Evolutionary conservation across 306 rosid genomes (phyloP).

Genomic region (Cucurbita maxima): DNA sequence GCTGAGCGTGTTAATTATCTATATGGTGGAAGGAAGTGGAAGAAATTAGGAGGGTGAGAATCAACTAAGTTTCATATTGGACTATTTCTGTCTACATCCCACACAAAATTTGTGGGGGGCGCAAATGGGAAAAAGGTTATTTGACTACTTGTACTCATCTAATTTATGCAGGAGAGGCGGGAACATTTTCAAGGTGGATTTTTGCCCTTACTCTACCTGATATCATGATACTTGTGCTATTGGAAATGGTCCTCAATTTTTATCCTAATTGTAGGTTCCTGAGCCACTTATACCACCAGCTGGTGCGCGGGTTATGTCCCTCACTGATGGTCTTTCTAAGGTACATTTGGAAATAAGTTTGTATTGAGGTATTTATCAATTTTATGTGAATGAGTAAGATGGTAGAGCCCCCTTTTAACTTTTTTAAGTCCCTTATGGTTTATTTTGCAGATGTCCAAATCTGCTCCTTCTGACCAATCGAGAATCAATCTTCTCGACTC

Average conservation of each 20-base stretch:
- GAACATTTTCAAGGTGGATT: conserved; percentile 61
- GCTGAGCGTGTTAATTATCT: conserved; percentile 81
- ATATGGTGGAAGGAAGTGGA: conserved; percentile 96
- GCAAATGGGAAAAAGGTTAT: background rate
- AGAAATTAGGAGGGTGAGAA: conserved; percentile 91
- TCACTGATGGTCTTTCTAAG: conserved; percentile 90
- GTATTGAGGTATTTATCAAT: background rate
- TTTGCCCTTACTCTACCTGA: background rate
- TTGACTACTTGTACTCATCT: conserved; percentile 18
- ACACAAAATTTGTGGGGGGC: background rate
- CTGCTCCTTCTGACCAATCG: conserved; percentile 91
- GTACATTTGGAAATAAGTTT: conserved; percentile 15
- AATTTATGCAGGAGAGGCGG: conserved; percentile 76
- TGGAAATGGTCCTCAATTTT: conserved; percentile 4
- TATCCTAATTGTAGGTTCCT: conserved; percentile 52
- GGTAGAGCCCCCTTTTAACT: background rate
- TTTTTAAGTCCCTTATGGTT: conserved; percentile 10
- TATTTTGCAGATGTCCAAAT: conserved; percentile 80
- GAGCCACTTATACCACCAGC: conserved; percentile 93
- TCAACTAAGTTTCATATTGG: conserved; percentile 14
- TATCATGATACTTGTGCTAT: conserved; percentile 9
- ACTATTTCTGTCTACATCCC: background rate
- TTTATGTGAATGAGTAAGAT: background rate
- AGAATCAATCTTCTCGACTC: conserved; percentile 90
- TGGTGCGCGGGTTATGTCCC: conserved; percentile 93